Evolutionary conservation across 176 grass and related monocot species (phyloP), one percentile per base, ranked within the genome.

Genomic region (Hyparrhenia diplandra): DNA sequence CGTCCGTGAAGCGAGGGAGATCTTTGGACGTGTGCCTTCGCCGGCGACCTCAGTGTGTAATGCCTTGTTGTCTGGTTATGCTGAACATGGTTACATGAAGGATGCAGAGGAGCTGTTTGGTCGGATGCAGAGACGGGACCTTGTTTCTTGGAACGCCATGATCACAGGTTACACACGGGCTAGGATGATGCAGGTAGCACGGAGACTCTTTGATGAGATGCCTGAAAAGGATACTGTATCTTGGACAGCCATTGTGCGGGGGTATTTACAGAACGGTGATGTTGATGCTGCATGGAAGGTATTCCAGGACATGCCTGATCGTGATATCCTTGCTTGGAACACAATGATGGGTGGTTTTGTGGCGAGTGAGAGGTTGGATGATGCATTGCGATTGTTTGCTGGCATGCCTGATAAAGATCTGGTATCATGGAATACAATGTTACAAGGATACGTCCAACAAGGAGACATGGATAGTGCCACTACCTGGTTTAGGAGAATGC

Each of bases 391-490:
- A 71, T 84, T 94, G 77, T 94, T 94, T 3, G 8, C 47, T 70
- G 77, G 82, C 51, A 94, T 91, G 92, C 92, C 89, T 18, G n/a
- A 71, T 29, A 91, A 55, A 72, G 92, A 94, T 82, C 78, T 85
- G 37, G 81, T 94, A 51, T 89, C 92, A 10, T 94, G 89, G 92
- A 94, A 94, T 71, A 89, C 84, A 49, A 87, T 94, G 34, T 94
- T 94, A 67, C 86, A 94, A 58, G 89, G 92, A 27, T 94, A 91
- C 21, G 73, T 91, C 81, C 88, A 84, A 71, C 73, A 65, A 51
- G 77, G 78, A 24, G 89, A 91, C 62, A 94, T 94, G 77, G 86
- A 73, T 83, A 63, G 43, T 72, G 92, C 92, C 21, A 64, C 78
- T 82, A 30, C n/a, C 49, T 94, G 86, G 86, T 94, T 94, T 85